Evolutionary conservation across 345 rosid species (phyloP).

Genomic region (Syzygium aromaticum): DNA sequence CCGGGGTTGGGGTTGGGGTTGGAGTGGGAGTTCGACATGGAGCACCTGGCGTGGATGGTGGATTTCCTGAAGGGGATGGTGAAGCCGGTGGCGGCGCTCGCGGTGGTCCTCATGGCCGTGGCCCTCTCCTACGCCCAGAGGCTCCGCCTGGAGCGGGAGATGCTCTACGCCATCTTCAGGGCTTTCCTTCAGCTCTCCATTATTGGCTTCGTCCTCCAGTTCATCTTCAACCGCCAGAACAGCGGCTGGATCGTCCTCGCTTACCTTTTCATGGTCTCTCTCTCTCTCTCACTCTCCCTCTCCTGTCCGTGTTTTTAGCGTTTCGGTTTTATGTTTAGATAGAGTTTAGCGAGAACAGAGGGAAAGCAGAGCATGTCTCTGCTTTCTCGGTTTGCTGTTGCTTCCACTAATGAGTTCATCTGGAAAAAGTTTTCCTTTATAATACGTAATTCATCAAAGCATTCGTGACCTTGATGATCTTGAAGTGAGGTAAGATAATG

Average conservation of each 20-base stretch:
- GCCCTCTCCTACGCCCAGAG: conserved; percentile 49
- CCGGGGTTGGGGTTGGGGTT: neutral
- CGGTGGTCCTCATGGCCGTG: conserved; percentile 70
- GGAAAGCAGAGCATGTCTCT: neutral
- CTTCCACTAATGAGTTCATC: neutral
- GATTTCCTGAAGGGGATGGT: conserved; percentile 64
- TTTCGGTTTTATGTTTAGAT: neutral
- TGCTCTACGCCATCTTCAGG: conserved; percentile 59
- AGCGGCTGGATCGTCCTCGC: conserved; percentile 68
- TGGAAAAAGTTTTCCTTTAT: neutral
- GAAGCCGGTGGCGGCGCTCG: conserved; percentile 71
- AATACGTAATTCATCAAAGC: neutral
- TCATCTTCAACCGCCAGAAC: conserved; percentile 56
- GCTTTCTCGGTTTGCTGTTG: neutral
- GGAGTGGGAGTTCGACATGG: neutral
- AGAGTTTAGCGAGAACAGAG: neutral
- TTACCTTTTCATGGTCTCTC: conserved; percentile 76
- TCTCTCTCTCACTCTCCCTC: neutral
- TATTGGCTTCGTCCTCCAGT: conserved; percentile 84
- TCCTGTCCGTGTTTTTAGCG: neutral
- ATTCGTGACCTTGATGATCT: neutral
- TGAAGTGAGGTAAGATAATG: neutral
- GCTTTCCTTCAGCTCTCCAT: conserved; percentile 81
- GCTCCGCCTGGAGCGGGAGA: conserved; percentile 69
- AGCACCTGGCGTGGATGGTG: conserved; percentile 33